Evolutionary conservation across 495 filamentous ascomycete genomes (phyloP).

Genomic region (Aspergillus kassunensis): DNA sequence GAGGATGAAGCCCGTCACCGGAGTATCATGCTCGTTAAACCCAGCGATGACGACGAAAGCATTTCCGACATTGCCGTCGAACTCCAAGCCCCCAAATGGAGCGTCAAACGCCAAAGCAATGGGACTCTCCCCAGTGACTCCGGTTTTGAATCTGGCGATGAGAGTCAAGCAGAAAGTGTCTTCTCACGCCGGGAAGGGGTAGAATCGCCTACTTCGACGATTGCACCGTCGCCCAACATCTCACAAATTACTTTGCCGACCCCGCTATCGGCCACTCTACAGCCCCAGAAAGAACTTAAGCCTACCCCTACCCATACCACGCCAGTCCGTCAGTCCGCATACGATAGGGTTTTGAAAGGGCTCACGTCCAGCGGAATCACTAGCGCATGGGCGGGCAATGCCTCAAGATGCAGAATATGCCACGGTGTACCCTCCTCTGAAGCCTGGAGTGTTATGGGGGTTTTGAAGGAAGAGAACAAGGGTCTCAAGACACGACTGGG

Average conservation of each 20-base stretch:
- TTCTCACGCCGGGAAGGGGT: constrained; percentile 58
- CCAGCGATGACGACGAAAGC: constrained; percentile 29
- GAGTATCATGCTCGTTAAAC: constrained; percentile 31
- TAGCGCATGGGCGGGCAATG: constrained; percentile 29
- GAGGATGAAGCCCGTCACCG: constrained; percentile 50
- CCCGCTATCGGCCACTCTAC: constrained; percentile 22
- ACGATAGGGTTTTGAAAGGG: constrained; percentile 41
- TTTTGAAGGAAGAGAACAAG: constrained; percentile 70
- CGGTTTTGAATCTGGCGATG: constrained; percentile 52
- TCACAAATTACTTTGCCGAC: constrained; percentile 35
- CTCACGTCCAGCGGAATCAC: constrained; percentile 34
- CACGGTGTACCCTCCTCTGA: constrained; percentile 58
- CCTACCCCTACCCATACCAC: constrained; percentile 6
- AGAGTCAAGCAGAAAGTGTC: constrained; percentile 57
- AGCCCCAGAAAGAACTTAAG: constrained; percentile 23
- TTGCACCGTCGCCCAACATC: constrained; percentile 38
- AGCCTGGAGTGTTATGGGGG: constrained; percentile 66
- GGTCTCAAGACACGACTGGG: constrained; percentile 64
- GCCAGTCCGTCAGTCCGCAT: constrained; percentile 34
- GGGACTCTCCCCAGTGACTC: constrained; percentile 50
- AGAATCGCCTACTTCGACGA: constrained; percentile 46
- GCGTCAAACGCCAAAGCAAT: constrained; percentile 49
- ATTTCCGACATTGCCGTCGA: constrained; percentile 51
- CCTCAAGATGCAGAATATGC: constrained; percentile 54
- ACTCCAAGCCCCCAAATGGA: constrained; percentile 46